Evolutionary conservation across 2,329 filamentous ascomycete genomes (phyloP).

Genomic region (Boeremia exigua): DNA sequence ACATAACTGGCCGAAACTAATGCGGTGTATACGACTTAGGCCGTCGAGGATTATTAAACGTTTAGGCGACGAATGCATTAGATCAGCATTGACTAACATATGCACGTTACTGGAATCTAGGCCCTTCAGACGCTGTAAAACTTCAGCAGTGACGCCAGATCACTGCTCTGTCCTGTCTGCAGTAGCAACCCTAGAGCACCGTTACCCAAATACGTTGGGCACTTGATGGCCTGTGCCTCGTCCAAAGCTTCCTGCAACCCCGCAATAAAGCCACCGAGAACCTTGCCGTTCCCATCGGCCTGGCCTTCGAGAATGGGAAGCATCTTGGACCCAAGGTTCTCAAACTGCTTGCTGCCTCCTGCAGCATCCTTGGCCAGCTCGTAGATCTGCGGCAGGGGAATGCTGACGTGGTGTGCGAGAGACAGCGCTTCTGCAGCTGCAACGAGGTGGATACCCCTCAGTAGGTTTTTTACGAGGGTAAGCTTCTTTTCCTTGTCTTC

Average conservation of each 20-base stretch:
- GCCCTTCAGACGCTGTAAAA: conserved; percentile 25
- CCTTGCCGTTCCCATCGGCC: conserved; percentile 23
- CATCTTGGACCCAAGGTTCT: conserved; percentile 39
- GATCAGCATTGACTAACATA: too few species aligned
- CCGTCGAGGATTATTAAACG: too few species aligned
- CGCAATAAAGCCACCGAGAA: conserved; percentile 28
- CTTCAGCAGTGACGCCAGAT: conserved; percentile 30
- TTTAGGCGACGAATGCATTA: too few species aligned
- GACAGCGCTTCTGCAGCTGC: conserved; percentile 48
- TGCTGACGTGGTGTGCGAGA: conserved; percentile 46
- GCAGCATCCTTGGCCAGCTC: conserved; percentile 46
- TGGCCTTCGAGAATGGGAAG: conserved; percentile 42
- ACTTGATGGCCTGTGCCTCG: conserved; percentile 44
- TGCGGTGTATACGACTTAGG: too few species aligned
- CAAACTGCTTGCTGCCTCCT: conserved; percentile 46
- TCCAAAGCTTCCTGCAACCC: conserved; percentile 38
- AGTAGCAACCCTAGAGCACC: conserved; percentile 42
- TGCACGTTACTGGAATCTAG: too few species aligned
- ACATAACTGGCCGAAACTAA: neutral
- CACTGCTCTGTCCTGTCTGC: conserved; percentile 32
- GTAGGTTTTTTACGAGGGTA: conserved; percentile 45
- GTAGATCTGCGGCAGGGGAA: conserved; percentile 47
- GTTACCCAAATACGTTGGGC: conserved; percentile 42
- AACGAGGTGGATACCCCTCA: conserved; percentile 44
- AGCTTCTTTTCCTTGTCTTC: conserved; percentile 39